Conservation (phyloP, 1,284 basidiomycete species). For the Malassezia vespertilionis region DNA sequence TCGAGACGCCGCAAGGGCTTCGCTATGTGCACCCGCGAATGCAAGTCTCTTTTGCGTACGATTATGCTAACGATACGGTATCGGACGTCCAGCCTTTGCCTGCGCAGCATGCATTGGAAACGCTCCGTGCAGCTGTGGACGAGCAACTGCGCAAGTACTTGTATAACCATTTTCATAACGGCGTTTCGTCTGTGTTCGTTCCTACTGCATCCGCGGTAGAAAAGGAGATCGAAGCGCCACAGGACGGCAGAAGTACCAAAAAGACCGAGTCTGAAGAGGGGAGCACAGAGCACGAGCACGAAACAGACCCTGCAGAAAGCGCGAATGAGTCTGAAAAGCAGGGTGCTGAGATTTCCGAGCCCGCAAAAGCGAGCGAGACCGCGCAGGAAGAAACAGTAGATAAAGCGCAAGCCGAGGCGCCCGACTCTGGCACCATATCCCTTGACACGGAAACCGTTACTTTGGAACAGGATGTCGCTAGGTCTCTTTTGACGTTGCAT, state of each 20-base stretch:
- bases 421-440: background rate
- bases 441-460: too few relatives aligned
- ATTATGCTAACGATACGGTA: conserved; percentile 4
- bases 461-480: too few relatives aligned
- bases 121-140: conserved; percentile 25
- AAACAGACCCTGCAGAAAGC: background rate
- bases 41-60: conserved; percentile 1
- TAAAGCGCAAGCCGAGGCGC: background rate
- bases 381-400: background rate
- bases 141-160: conserved; percentile 26
- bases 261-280: background rate
- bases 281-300: background rate
- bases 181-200: conserved; percentile 28
- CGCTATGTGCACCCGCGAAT: conserved; percentile 6
- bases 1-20: background rate
- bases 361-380: background rate
- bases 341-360: too few relatives aligned
- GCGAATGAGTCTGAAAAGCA: background rate
- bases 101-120: background rate
- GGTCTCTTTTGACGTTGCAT: conserved; percentile 18
- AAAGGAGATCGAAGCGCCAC: conserved; percentile 4
- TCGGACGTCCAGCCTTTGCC: background rate
- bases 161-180: conserved; percentile 32
- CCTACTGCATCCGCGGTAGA: conserved; percentile 3
- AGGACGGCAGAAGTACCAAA: background rate